phyloP scores from a whole-genome alignment of 2,329 filamentous ascomycete genomes.

The Cercospora beticola region DNA sequence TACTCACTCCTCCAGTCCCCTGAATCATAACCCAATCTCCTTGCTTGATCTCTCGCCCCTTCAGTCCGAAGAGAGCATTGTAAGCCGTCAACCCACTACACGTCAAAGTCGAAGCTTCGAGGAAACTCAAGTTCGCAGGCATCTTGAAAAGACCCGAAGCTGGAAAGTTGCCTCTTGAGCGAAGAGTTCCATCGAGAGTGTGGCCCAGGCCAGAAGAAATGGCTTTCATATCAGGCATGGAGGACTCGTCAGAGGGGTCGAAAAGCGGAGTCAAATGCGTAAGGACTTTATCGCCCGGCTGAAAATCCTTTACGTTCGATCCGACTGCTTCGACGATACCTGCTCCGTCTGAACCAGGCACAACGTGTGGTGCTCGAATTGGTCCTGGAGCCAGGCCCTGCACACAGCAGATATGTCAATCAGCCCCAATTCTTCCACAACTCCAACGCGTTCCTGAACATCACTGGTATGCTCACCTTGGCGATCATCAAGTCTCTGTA shows the following conservation, averaged over 20 bases:
- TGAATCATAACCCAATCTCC: slow-evolving; percentile 57
- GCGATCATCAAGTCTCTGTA: slow-evolving; percentile 46
- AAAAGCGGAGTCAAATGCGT: slow-evolving; percentile 19
- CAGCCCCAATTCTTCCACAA: neutral
- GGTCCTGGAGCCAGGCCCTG: slow-evolving; percentile 17
- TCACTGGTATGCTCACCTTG: slow-evolving; percentile 30
- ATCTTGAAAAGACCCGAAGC: slow-evolving; percentile 50
- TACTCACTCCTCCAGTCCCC: slow-evolving; percentile 64
- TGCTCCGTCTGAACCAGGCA: slow-evolving; percentile 27
- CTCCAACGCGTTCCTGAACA: neutral
- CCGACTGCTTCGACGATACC: slow-evolving; percentile 56
- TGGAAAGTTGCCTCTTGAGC: slow-evolving; percentile 63
- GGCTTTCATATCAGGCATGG: slow-evolving; percentile 11
- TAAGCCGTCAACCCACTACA: slow-evolving; percentile 47
- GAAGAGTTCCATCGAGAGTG: slow-evolving; percentile 59
- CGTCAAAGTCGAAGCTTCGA: slow-evolving; percentile 46
- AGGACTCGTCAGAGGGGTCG: neutral
- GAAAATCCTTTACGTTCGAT: slow-evolving; percentile 56
- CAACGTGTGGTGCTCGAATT: slow-evolving; percentile 5
- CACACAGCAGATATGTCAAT: neutral
- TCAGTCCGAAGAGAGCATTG: slow-evolving; percentile 51
- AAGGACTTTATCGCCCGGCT: slow-evolving; percentile 55
- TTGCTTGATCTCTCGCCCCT: slow-evolving; percentile 32
- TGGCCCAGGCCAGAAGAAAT: slow-evolving; percentile 20
- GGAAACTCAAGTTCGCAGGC: slow-evolving; percentile 44